Conservation (phyloP, 1,284 basidiomycete species). For the Marasmius fiardii region DNA sequence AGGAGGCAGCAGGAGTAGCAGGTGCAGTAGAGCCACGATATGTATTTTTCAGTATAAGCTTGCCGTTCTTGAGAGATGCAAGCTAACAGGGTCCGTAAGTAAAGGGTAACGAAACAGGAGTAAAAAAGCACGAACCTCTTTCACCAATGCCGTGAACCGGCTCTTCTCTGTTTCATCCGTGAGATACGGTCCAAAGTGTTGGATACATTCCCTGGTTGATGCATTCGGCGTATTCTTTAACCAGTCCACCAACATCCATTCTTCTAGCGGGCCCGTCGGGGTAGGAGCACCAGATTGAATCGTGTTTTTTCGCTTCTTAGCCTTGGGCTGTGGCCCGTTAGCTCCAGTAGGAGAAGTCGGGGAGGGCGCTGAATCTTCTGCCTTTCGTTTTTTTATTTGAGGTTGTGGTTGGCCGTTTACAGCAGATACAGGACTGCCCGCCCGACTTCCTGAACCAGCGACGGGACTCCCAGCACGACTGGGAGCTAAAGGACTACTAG, state of each 20-base stretch:
- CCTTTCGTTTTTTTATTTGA: conserved; percentile 61
- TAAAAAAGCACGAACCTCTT: conserved; percentile 46
- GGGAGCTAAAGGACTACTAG: conserved; percentile 31
- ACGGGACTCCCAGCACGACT: conserved; percentile 42
- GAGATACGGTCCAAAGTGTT: conserved; percentile 71
- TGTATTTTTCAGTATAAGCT: conserved; percentile 55
- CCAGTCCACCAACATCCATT: conserved; percentile 69
- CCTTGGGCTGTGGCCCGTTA: conserved; percentile 36
- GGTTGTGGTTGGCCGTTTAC: conserved; percentile 18
- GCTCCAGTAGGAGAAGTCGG: conserved; percentile 28
- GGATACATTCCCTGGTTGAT: conserved; percentile 72
- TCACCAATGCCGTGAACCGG: conserved; percentile 71
- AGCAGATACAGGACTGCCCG: conserved; percentile 30
- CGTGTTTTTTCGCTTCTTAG: conserved; percentile 63
- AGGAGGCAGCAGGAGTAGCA: conserved; percentile 23
- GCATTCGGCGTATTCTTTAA: conserved; percentile 59
- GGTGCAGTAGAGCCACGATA: conserved; percentile 33
- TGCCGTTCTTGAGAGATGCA: conserved; percentile 63
- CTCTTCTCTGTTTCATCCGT: conserved; percentile 65
- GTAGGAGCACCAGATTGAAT: conserved; percentile 26
- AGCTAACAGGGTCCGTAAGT: not conserved
- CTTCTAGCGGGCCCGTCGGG: conserved; percentile 55
- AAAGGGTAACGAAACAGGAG: not conserved
- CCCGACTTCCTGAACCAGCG: conserved; percentile 28
- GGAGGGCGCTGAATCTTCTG: conserved; percentile 42